These are phyloP conservation scores for Exophiala viscosa DNA, from an alignment of 2,329 filamentous ascomycete genomes.

Conservation along the genomic window DNA sequence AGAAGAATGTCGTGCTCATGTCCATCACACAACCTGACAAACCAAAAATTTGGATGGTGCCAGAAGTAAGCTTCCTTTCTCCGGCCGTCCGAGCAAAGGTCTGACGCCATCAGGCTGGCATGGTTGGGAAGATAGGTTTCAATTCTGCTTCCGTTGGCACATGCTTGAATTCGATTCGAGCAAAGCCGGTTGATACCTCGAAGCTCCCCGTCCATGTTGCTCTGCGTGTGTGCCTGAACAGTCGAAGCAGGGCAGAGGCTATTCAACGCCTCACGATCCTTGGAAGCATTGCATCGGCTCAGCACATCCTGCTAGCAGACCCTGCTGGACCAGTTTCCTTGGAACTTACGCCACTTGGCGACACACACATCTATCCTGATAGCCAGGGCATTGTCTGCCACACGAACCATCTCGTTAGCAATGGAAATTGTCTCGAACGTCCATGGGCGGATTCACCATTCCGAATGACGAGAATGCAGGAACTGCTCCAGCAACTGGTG, in stretches of 20 bases:
- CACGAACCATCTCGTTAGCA: slow-evolving; percentile 42
- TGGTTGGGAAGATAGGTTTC: slow-evolving; percentile 56
- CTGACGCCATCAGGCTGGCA: slow-evolving; percentile 37
- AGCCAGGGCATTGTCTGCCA: slow-evolving; percentile 38
- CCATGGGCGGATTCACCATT: slow-evolving; percentile 23
- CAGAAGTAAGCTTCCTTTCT: slow-evolving; percentile 40
- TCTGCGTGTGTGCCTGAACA: slow-evolving; percentile 50
- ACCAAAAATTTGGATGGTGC: slow-evolving; percentile 51
- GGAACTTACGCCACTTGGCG: slow-evolving; percentile 36
- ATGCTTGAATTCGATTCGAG: slow-evolving; percentile 53
- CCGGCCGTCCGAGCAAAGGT: too few relatives aligned
- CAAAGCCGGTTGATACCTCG: slow-evolving; percentile 43
- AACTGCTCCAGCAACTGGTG: slow-evolving; percentile 17
- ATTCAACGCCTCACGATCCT: slow-evolving; percentile 36
- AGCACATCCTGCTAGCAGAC: slow-evolving; percentile 54
- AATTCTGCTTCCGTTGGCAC: slow-evolving; percentile 52
- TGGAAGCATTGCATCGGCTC: slow-evolving; percentile 50
- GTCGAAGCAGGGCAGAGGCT: slow-evolving; percentile 41
- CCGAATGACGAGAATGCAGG: neutral
- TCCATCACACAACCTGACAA: slow-evolving; percentile 43
- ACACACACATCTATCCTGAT: neutral
- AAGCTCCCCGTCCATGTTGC: slow-evolving; percentile 53
- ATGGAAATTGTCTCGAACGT: neutral
- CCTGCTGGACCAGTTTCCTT: slow-evolving; percentile 41
- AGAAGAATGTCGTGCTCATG: slow-evolving; percentile 48